phyloP scores from a whole-genome alignment of 495 filamentous ascomycete genomes.

The Annulohypoxylon bovei region DNA sequence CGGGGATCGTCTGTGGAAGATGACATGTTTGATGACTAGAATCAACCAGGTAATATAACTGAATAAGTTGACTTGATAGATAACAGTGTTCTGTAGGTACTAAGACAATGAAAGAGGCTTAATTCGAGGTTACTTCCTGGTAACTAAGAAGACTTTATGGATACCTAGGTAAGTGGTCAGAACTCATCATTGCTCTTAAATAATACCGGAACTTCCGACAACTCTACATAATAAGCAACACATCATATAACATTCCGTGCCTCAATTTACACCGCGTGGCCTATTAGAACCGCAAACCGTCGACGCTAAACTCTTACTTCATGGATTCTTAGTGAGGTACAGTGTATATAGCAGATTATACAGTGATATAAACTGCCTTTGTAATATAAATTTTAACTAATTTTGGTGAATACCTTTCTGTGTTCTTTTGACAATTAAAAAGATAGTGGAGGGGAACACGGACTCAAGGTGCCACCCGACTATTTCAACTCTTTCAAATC shows the following conservation, averaged over 20 bases:
- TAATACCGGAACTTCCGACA: not conserved
- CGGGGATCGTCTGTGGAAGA: conserved; percentile 9
- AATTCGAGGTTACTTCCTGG: not conserved
- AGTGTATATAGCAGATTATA: not conserved
- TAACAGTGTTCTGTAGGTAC: not conserved
- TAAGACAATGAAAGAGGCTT: too few relatives aligned
- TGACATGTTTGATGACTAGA: conserved; percentile 11
- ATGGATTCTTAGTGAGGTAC: not conserved
- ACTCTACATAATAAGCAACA: not conserved
- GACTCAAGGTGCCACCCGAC: too few relatives aligned
- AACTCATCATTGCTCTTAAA: not conserved
- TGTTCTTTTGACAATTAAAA: too few relatives aligned
- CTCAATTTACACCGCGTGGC: not conserved
- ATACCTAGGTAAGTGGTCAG: too few relatives aligned
- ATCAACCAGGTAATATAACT: not conserved
- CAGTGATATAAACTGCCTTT: too few relatives aligned
- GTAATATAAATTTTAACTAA: too few relatives aligned
- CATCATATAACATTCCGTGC: not conserved
- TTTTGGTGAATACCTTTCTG: too few relatives aligned
- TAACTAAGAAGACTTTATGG: too few relatives aligned
- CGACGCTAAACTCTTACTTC: not conserved
- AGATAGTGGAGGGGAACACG: too few relatives aligned
- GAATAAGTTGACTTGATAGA: not conserved
- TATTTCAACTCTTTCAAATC: too few relatives aligned
- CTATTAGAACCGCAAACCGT: not conserved